Base-by-base conservation (phyloP, 768 basidiomycete genomes). In the Lactarius psammicola region DNA sequence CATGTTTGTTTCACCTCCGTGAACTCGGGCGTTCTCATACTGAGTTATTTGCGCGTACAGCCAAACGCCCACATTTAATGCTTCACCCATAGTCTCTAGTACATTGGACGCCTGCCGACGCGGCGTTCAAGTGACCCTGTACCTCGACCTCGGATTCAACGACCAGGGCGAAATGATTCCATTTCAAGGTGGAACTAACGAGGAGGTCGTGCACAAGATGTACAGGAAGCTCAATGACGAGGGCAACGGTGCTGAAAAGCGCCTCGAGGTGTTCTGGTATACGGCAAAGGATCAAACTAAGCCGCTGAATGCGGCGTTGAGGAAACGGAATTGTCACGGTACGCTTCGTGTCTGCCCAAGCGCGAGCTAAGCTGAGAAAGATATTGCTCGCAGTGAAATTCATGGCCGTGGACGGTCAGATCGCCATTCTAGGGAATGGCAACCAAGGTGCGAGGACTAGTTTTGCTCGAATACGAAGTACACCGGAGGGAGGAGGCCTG, bases 61-160 rank as follows among this genome's bases (percentile, higher is more conserved):
- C 62, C 89, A 90, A 79, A 85, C 86, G 0, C 89, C 89, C 1
- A 88, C 87, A 9, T 81, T 89, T 65, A 90, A 90, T 66, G 87
- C 89, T 4, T 75, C 74, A 20, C 88, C 87, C 3, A 80, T 87
- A 33, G 81, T 88, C 26, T 77, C 82, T 18, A 85, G 81, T 10
- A 77, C 85, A 63, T 77, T 89, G 70, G 81, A 82, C 62, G 85
- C 89, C 1, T 86, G 85, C 72, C 76, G 84, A 23, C 77, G 85
- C 33, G 88, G 85, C 6, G 80, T 90, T 4, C 78, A 83, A 53
- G 85, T 87, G 40, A 81, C 80, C 13, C 77, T 88, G n/a, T 86
- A 85, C 70, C 77, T 90, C 51, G 84, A 85, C 71, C 78, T 88
- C 23, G 86, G 80, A 72, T 81, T 79, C 71, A 81, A 81, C 65